Evolutionary conservation across 2,329 filamentous ascomycete genomes (phyloP), one percentile per base, ranked within the genome.

Genomic region (Mariannaea sp.): DNA sequence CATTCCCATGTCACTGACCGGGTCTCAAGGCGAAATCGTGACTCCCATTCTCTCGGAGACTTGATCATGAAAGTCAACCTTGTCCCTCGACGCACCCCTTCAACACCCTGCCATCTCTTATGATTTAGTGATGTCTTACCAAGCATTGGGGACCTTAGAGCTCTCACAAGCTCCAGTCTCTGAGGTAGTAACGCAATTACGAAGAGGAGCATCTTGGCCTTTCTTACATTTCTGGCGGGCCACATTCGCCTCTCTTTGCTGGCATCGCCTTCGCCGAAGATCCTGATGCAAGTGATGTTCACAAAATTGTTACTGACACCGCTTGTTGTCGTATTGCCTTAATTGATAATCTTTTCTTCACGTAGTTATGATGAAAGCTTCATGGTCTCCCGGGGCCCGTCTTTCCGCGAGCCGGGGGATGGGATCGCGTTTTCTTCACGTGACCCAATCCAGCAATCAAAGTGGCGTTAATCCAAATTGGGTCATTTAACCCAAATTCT

Each of bases 281-380:
- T 41, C 33, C 36, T 38, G 43, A 16, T 45, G 43, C 38, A 45
- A 9, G 19, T 39, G 44, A 13, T 14, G 24, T 14, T 22, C 12
- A 13, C n/a, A 38, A 42, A 50, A 53, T 53, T 53, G 49, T 53
- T 53, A 53, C 29, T 38, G 42, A 47, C 49, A 53, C 49, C 49
- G 49, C 49, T 53, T 14, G 12, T 14, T n/a, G 16, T n/a, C 12
- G 24, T 29, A 17, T 40, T 19, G 19, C n/a, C 4, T n/a, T 39
- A n/a, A 33, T 39, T 33, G 16, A 46, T 47, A 8, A 33, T 24
- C 30, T 47, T 29, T 30, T 7, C 19, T 19, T 14, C 19, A 6
- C 32, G 45, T 35, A 48, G 32, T 22, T 35, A 39, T 27, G 45
- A 29, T 45, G 26, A 22, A n/a, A 19, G 40, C 29, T 10, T 32